Base-by-base conservation (phyloP, 208 protist species). In the Blechomonas ayalai region DNA sequence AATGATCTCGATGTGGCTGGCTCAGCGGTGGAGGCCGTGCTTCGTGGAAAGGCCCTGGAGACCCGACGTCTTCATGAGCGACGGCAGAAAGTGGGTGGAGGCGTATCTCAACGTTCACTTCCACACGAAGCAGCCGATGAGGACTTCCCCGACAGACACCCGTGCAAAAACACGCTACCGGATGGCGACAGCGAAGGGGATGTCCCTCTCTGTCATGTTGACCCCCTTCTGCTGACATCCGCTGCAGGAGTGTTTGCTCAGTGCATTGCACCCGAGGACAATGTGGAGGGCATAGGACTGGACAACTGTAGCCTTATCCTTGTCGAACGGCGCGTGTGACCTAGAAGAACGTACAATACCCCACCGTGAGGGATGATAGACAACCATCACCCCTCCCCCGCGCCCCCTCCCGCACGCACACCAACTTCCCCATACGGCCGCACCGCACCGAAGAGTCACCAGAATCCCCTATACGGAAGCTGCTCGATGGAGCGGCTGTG, bases 221-320 rank as follows among this genome's bases (percentile, higher is more conserved):
- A 88, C 48, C 41, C 79, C 16, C 42, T 52, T 19, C 59, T 82
- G 26, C 57, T 88, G 9, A 71, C 74, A 12, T 65, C 72, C 7
- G 79, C 79, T 0, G 67, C 79, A 0, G 79, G 79, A 5, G 55
- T 89, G 7, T 77, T 89, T 47, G 75, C 75, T 22, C 80, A 84
- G 61, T 84, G 75, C 37, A 69, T 89, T 15, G 80, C 80, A 3
- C 72, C 74, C 9, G 56, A 26, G 16, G 75, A 84, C 43, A 89
- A 89, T 54, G 72, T 77, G 25, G 80, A 75, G 31, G 75, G 75
- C n/a, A 66, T 89, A 24, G 80, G 80, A 0, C 57, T 89, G 36
- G 80, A 89, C 48, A 89, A 89, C 67, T 82, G 71, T 53, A 79
- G 62, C 35, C 53, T 89, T 29, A 77, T 89, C 36, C 13, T 89